These are phyloP conservation scores for Pseudozyma pruni DNA, from an alignment of 1,284 basidiomycete species.

Conservation along the genomic window DNA sequence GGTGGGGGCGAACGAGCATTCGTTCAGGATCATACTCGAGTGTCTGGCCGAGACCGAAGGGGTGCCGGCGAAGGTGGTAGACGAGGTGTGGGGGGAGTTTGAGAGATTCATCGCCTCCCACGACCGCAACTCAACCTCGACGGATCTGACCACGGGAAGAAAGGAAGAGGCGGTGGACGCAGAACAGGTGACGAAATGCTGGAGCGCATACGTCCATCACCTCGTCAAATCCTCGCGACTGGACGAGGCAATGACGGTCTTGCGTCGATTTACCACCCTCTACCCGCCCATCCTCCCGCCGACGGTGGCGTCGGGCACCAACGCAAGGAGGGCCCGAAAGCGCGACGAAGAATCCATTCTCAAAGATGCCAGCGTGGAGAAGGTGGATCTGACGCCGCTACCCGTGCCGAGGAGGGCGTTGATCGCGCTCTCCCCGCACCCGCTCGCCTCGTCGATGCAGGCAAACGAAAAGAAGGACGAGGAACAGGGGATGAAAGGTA, in stretches of 20 bases:
- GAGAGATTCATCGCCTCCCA: not conserved
- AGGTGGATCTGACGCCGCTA: constrained; percentile 20
- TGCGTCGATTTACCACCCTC: constrained; percentile 11
- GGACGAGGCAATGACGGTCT: constrained; percentile 5
- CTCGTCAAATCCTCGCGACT: constrained; percentile 28
- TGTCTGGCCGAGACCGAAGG: constrained; percentile 4
- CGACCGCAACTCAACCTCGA: not conserved
- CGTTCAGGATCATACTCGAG: constrained; percentile 46
- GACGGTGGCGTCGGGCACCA: not conserved
- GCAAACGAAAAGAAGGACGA: not conserved
- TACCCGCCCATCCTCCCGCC: constrained; percentile 19
- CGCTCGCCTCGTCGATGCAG: not conserved
- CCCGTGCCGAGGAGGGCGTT: constrained; percentile 15
- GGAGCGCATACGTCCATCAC: constrained; percentile 47
- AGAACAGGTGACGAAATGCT: constrained; percentile 34
- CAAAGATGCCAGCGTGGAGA: not conserved
- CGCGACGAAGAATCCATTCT: not conserved
- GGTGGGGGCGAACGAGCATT: constrained; percentile 52
- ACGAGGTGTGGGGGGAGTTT: constrained; percentile 44
- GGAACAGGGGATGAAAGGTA: not conserved
- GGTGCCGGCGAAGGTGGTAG: not conserved
- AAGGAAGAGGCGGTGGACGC: constrained; percentile 13
- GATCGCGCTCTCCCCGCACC: constrained; percentile 1
- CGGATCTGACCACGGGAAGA: not conserved
- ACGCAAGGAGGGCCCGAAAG: constrained; percentile 1